Conservation (phyloP, 31 red algal genomes). For the Odonthalia washingtoniensis region DNA sequence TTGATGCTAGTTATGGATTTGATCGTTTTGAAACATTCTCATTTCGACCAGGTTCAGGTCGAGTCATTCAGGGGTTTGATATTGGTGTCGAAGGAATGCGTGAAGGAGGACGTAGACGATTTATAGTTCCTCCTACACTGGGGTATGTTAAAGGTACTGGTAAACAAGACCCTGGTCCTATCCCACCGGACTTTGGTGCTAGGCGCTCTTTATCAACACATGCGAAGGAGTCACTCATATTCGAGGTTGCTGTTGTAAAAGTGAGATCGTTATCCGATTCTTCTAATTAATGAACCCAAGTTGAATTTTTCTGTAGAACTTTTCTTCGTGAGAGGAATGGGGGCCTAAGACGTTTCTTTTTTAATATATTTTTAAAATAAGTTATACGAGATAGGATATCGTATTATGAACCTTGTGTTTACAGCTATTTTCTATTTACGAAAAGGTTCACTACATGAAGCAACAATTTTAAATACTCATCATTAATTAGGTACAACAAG, state of each 20-base stretch:
- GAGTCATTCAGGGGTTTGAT: conserved; percentile 78
- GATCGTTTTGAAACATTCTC: conserved; percentile 67
- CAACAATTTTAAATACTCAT: too few species aligned
- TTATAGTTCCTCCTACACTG: conserved; percentile 67
- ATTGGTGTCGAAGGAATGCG: conserved; percentile 58
- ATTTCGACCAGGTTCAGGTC: conserved; percentile 53
- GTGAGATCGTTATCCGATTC: too few species aligned
- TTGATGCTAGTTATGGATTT: conserved; percentile 75
- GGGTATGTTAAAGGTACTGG: conserved; percentile 70
- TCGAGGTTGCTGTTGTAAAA: conserved; percentile 73
- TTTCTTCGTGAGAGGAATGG: too few species aligned
- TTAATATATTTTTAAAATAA: too few species aligned
- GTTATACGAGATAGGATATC: too few species aligned
- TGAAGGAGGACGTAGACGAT: conserved; percentile 73
- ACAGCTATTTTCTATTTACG: too few species aligned
- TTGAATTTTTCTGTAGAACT: too few species aligned
- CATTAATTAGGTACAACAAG: too few species aligned
- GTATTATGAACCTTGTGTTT: too few species aligned
- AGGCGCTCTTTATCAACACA: conserved; percentile 61
- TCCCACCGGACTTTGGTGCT: conserved; percentile 78
- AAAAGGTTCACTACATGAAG: too few species aligned
- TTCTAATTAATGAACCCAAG: too few species aligned
- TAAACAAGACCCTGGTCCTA: conserved; percentile 61
- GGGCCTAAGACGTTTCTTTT: too few species aligned
- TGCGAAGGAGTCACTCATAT: conserved; percentile 61